Evolutionary conservation across 768 basidiomycete species (phyloP), one percentile per base, ranked within the genome.

Genomic region (Leccinum barrowsii): DNA sequence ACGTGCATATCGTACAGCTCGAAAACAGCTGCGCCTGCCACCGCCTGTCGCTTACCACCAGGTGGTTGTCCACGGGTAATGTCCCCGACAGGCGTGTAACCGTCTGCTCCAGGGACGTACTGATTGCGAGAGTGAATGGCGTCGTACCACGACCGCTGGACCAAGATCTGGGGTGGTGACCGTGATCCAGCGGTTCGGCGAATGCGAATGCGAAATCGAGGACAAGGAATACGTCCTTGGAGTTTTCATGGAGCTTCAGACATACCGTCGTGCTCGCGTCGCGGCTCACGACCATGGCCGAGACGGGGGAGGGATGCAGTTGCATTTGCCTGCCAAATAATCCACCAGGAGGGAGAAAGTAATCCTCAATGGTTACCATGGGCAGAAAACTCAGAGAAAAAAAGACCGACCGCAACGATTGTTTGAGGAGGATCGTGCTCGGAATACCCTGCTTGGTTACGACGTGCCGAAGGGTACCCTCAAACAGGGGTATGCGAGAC

Each of bases 11-110:
- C n/a, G 82, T 84, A 65, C 77, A 85, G 59, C 82, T 77, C 7
- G 75, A 70, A 47, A 87, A 76, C 8, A 86, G 78, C 60, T 86
- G 83, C 0, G 84, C 80, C 60, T 88, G 83, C 85, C 86, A 88
- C 59, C 80, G 80, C 54, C 81, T 63, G 34, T 70, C 69, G 56
- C 82, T 79, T 17, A 68, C 64, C 26, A 84, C 62, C 51, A 82
- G 54, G 34, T 64, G 66, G 51, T 74, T 68, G 56, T 86, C 84
- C 46, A 81, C 70, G 2, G 76, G 76, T 21, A 84, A 68, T 26
- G 83, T 74, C 0, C 76, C 67, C n/a, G 74, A 69, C 28, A 87
- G 72, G 52, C 81, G 80, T 4, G 68, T 55, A 10, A 82, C 80
- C 0, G 79, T 74, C 4, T 70, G 71, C 21, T 78, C 75, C n/a